Evolutionary conservation across 1,139 yeast genomes (phyloP).

Genomic region (Waltiozyma sp.): DNA sequence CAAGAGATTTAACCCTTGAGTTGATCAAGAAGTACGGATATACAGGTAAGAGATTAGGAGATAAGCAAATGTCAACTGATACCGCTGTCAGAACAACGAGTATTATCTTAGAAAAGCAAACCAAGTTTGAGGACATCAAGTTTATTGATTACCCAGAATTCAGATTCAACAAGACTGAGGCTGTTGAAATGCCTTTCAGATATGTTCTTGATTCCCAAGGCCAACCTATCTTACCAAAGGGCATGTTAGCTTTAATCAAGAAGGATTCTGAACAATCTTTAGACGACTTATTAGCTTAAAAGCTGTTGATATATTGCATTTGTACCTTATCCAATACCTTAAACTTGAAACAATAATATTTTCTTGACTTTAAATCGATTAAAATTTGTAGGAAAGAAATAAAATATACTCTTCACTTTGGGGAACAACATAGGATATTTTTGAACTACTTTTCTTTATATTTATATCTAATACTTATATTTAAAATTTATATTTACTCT

Average conservation of each 20-base stretch:
- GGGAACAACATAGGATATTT: too few species aligned
- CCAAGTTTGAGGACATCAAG: constrained; percentile 54
- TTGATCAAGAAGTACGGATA: constrained; percentile 70
- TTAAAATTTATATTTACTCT: constrained; percentile 5
- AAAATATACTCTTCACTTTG: too few species aligned
- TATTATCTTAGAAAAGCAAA: constrained; percentile 48
- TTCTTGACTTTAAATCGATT: too few species aligned
- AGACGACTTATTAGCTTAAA: constrained; percentile 28
- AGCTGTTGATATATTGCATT: constrained; percentile 6
- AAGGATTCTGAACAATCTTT: constrained; percentile 72
- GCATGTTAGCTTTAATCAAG: constrained; percentile 81
- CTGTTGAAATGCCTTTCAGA: constrained; percentile 96
- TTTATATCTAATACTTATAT: too few species aligned
- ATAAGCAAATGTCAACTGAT: constrained; percentile 92
- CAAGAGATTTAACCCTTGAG: constrained; percentile 90
- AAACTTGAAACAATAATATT: too few species aligned
- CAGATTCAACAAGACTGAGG: constrained; percentile 75
- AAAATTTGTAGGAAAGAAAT: too few species aligned
- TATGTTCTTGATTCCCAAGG: constrained; percentile 57
- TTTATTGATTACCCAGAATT: constrained; percentile 93
- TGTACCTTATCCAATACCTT: background rate
- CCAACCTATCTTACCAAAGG: constrained; percentile 78
- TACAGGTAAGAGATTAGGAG: constrained; percentile 76
- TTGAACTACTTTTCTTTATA: too few species aligned
- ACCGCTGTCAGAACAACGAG: constrained; percentile 92